A percentile compares a stretch with the other conserved stretches of the same genome.
These are phyloP conservation scores for Geotrichum reessii DNA, from an alignment of 1,139 yeast species.

Conservation along the genomic window DNA sequence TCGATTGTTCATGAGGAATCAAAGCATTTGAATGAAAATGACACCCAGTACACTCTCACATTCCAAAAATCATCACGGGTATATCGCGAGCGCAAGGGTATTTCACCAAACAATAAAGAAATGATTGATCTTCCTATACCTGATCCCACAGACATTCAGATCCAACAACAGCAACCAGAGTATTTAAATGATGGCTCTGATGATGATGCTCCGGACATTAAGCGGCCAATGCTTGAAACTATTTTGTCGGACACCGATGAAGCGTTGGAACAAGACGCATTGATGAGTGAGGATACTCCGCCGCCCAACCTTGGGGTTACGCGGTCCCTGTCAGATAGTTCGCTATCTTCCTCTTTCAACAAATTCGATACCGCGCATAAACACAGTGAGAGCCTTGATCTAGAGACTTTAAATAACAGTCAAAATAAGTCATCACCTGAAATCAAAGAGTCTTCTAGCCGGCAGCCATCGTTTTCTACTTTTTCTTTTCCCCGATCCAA, in stretches of 20 bases:
- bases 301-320: background rate
- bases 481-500: slow-evolving; percentile 8
- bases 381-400: slow-evolving; percentile 15
- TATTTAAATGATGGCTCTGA: background rate
- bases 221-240: slow-evolving; percentile 5
- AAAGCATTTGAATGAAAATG: slow-evolving; percentile 16
- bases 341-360: slow-evolving; percentile 3
- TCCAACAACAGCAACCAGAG: background rate
- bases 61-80: slow-evolving; percentile 24
- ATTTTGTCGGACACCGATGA: slow-evolving; percentile 11
- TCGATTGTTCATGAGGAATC: slow-evolving; percentile 24
- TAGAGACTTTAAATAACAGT: background rate
- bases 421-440: background rate
- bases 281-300: background rate
- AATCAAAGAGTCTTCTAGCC: background rate
- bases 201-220: background rate
- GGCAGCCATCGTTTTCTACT: slow-evolving; percentile 1
- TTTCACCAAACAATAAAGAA: slow-evolving; percentile 4
- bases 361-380: slow-evolving; percentile 9
- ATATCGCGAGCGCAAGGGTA: slow-evolving; percentile 25
- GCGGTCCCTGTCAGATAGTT: slow-evolving; percentile 9
- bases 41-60: slow-evolving; percentile 22
- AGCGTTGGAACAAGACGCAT: background rate
- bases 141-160: slow-evolving; percentile 5
- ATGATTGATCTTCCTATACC: background rate